Base-by-base conservation (phyloP, 495 filamentous ascomycete genomes). In the Schizothecium vesticola region DNA sequence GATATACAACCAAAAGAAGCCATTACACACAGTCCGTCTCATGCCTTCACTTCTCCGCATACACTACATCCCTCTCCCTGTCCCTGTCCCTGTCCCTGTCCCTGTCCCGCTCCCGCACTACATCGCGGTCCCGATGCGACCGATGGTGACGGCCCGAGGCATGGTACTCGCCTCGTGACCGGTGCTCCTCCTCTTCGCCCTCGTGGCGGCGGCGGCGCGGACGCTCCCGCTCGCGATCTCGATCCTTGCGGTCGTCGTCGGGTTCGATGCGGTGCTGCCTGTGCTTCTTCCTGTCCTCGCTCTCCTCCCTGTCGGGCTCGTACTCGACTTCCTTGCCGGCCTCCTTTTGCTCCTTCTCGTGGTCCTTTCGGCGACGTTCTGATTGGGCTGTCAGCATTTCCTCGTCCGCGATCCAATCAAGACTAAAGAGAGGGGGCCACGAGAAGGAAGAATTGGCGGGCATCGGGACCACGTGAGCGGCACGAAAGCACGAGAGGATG, bases 301-400 rank as follows among this genome's bases (percentile, higher is more conserved):
- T 72, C 23, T 71, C 31, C 9, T 73, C 70, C 3, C 28, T 72
- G 57, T 64, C 69, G 13, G 66, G 71, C 8, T 67, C 69, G 19
- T 67, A 72, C 8, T 67, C 59, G 29, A 72, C 58, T 23, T 67
- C 59, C 28, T 67, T 61, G 43, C 16, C 43, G 28, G 19, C 31
- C 29, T 70, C 72, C 22, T 69, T 72, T 13, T 61, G 16, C 29
- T 80, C 75, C 12, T 72, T 68, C 58, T 79, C 79, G 59, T 71
- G 71, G 55, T 83, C 81, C 29, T 74, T 77, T 36, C 77, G 72
- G 28, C 80, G 76, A 31, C 71, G 73, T 57, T 81, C 80, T 82
- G 65, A 63, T 31, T 56, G 22, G 61, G 58, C 28, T 71, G 73
- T 74, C 59, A 73, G 71, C 68, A 72, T 65, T 69, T 63, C 59